Evolutionary conservation across 176 grass and related monocot species (phyloP).

Genomic region (Olyra latifolia): DNA sequence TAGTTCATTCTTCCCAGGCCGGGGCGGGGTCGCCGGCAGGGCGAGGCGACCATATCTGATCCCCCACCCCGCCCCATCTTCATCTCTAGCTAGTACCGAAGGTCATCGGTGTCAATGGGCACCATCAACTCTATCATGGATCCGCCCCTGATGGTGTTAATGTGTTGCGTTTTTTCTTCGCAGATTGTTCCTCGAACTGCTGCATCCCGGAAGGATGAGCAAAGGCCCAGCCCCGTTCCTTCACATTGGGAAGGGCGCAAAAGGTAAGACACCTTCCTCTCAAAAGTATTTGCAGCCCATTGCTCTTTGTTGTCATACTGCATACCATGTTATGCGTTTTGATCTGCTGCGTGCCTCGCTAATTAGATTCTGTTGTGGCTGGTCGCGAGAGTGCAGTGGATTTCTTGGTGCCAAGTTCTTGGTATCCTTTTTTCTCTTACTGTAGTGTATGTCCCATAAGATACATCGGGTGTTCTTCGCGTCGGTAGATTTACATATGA

Average conservation of each 20-base stretch:
- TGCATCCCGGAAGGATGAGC: slow-evolving; percentile 54
- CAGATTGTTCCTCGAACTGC: background rate
- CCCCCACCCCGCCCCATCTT: too few relatives aligned
- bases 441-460: background rate
- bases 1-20: too few relatives aligned
- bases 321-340: background rate
- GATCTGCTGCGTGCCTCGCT: background rate
- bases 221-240: slow-evolving; percentile 61
- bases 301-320: background rate
- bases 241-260: slow-evolving; percentile 70
- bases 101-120: too few relatives aligned
- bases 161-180: background rate
- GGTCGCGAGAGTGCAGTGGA: background rate
- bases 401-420: background rate
- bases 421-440: background rate
- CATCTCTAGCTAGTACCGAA: too few relatives aligned
- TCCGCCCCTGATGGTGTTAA: background rate
- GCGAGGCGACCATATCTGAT: too few relatives aligned
- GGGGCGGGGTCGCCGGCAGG: too few relatives aligned
- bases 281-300: background rate
- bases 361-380: background rate
- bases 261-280: slow-evolving; percentile 37
- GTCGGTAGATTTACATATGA: background rate
- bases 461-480: background rate
- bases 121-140: too few relatives aligned